Evolutionary conservation across 805 yeast genomes (phyloP).

Genomic region (Candida easanensis): DNA sequence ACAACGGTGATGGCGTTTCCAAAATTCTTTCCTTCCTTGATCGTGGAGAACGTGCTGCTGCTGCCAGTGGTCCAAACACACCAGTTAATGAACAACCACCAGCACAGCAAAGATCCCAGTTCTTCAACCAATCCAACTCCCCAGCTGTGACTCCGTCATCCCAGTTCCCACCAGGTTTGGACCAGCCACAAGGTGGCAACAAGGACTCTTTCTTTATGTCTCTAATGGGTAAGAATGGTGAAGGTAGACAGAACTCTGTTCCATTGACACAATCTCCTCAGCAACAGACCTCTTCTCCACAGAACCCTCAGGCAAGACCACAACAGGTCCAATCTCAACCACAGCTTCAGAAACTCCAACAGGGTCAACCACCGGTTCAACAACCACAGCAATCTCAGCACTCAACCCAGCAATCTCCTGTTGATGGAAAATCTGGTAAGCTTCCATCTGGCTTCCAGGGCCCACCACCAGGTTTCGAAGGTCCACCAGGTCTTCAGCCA

Average conservation of each 20-base stretch:
- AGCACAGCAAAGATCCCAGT: slow-evolving; percentile 14
- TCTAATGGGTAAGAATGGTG: slow-evolving; percentile 20
- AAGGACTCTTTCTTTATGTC: slow-evolving; percentile 28
- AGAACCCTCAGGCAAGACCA: not conserved
- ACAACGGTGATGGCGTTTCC: slow-evolving; percentile 21
- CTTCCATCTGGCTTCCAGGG: slow-evolving; percentile 10
- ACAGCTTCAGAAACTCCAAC: slow-evolving; percentile 11
- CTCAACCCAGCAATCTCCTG: too few relatives aligned
- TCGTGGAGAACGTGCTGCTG: slow-evolving; percentile 15
- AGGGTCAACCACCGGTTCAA: slow-evolving; percentile 7
- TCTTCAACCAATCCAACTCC: slow-evolving; percentile 12
- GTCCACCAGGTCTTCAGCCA: slow-evolving; percentile 12
- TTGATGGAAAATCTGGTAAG: not conserved
- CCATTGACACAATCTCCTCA: slow-evolving; percentile 9
- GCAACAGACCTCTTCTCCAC: slow-evolving; percentile 6
- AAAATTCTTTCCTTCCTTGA: slow-evolving; percentile 27
- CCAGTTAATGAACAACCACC: not conserved
- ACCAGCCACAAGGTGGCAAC: slow-evolving; percentile 13
- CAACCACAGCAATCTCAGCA: not conserved
- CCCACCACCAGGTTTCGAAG: slow-evolving; percentile 2
- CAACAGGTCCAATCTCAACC: slow-evolving; percentile 3
- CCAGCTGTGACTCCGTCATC: slow-evolving; percentile 10
- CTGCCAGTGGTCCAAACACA: slow-evolving; percentile 5
- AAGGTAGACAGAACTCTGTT: slow-evolving; percentile 5
- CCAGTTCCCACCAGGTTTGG: slow-evolving; percentile 24